A percentile compares a stretch with the other conserved stretches of the same genome.
Evolutionary conservation across 2,329 filamentous ascomycete species (phyloP).

Genomic region (Raffaelea arxii): DNA sequence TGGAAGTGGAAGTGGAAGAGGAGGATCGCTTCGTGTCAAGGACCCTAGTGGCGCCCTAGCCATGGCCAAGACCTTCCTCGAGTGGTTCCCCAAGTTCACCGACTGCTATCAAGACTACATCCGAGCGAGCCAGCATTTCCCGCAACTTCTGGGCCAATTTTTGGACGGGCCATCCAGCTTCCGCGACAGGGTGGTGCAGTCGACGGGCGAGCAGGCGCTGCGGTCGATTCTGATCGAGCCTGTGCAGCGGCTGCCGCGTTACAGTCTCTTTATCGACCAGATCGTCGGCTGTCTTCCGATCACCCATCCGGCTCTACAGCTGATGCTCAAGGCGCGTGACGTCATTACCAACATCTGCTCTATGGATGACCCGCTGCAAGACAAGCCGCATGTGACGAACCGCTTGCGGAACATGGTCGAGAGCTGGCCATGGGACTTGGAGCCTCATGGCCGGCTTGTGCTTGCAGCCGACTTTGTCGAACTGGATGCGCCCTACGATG

Average conservation of each 20-base stretch:
- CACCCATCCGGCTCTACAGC: slow-evolving; percentile 72
- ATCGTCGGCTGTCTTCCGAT: slow-evolving; percentile 80
- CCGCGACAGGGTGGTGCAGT: slow-evolving; percentile 66
- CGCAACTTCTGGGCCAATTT: slow-evolving; percentile 68
- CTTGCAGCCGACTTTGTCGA: slow-evolving; percentile 73
- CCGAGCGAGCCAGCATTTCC: slow-evolving; percentile 77
- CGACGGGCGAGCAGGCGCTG: slow-evolving; percentile 79
- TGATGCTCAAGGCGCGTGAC: slow-evolving; percentile 80
- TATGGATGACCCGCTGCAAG: slow-evolving; percentile 61
- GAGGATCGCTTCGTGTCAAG: slow-evolving; percentile 37
- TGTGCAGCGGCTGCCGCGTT: slow-evolving; percentile 85
- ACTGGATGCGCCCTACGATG: slow-evolving; percentile 58
- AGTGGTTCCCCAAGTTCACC: slow-evolving; percentile 90
- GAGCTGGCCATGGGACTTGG: slow-evolving; percentile 63
- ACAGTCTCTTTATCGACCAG: slow-evolving; percentile 93
- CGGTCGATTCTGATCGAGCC: slow-evolving; percentile 93
- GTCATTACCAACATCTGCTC: slow-evolving; percentile 96
- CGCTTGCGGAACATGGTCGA: slow-evolving; percentile 68
- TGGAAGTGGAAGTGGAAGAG: slow-evolving; percentile 23
- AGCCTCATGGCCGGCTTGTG: slow-evolving; percentile 69
- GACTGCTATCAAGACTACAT: slow-evolving; percentile 92
- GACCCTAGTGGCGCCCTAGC: slow-evolving; percentile 71
- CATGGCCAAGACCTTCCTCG: slow-evolving; percentile 71
- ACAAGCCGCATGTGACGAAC: slow-evolving; percentile 64
- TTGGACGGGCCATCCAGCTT: slow-evolving; percentile 76